Evolutionary conservation across 2,329 filamentous ascomycete genomes (phyloP).

Genomic region (Cladorrhinum sp.): DNA sequence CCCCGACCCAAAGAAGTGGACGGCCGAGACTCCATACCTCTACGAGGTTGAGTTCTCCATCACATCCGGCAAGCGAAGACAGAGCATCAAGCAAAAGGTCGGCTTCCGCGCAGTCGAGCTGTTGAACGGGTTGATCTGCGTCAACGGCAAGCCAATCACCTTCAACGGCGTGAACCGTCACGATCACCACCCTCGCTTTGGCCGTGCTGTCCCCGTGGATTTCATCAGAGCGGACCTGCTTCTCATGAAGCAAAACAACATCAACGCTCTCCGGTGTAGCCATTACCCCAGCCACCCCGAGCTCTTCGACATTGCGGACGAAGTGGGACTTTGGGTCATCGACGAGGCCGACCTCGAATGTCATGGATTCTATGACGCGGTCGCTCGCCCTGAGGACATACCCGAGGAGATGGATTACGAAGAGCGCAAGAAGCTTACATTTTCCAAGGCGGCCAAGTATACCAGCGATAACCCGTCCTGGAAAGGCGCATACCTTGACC

Average conservation of each 20-base stretch:
- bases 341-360: conserved; percentile 52
- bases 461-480: conserved; percentile 60
- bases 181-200: conserved; percentile 64
- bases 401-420: conserved; percentile 58
- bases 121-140: conserved; percentile 55
- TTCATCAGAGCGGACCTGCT: conserved; percentile 61
- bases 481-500: conserved; percentile 65
- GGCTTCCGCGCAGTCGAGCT: conserved; percentile 65
- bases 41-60: conserved; percentile 53
- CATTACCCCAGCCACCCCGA: conserved; percentile 65
- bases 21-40: conserved; percentile 62
- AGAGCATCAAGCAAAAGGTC: conserved; percentile 50
- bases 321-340: conserved; percentile 63
- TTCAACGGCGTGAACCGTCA: conserved; percentile 67
- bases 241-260: conserved; percentile 67
- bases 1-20: conserved; percentile 61
- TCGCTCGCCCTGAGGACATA: conserved; percentile 50
- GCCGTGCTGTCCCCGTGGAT: conserved; percentile 61
- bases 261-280: conserved; percentile 67
- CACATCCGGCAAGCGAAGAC: conserved; percentile 21
- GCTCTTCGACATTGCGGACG: conserved; percentile 59
- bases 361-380: conserved; percentile 51
- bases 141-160: conserved; percentile 61
- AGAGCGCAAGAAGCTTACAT: conserved; percentile 56
- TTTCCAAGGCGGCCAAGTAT: conserved; percentile 53